Percentiles rank a stretch among this genome's conserved stretches.
Conservation (phyloP, 768 basidiomycete species). For the Lyophyllum semitale region DNA sequence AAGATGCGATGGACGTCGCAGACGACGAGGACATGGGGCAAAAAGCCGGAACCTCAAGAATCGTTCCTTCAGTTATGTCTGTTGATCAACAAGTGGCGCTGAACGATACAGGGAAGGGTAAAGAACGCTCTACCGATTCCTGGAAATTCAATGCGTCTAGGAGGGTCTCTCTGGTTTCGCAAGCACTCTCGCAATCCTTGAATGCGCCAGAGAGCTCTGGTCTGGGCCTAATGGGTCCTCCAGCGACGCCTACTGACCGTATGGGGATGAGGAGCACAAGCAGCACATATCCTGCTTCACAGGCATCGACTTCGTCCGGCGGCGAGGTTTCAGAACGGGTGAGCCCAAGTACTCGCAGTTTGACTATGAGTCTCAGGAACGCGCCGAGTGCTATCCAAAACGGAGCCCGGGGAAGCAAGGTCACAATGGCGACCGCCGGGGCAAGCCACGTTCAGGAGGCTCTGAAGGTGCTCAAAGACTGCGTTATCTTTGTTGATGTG, state of each 20-base stretch:
- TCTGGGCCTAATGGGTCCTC: constrained; percentile 45
- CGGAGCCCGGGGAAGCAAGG: constrained; percentile 19
- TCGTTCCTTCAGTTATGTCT: constrained; percentile 11
- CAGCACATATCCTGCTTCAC: constrained; percentile 30
- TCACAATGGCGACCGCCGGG: constrained; percentile 17
- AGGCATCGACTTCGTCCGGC: background rate
- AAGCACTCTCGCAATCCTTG: constrained; percentile 64
- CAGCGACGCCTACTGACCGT: constrained; percentile 43
- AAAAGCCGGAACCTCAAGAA: constrained; percentile 4
- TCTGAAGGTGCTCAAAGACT: constrained; percentile 66
- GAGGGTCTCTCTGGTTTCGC: constrained; percentile 59
- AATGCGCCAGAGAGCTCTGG: constrained; percentile 34
- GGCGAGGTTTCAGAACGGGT: constrained; percentile 1
- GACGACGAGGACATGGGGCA: constrained; percentile 10
- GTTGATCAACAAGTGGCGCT: background rate
- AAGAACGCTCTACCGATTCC: constrained; percentile 22
- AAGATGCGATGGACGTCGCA: constrained; percentile 18
- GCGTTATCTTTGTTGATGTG: constrained; percentile 86
- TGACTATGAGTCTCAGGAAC: constrained; percentile 8
- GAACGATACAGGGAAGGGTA: constrained; percentile 35
- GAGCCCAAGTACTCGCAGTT: constrained; percentile 12
- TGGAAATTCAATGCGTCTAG: constrained; percentile 45
- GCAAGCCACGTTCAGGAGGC: constrained; percentile 29
- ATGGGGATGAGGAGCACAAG: constrained; percentile 40
- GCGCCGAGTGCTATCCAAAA: constrained; percentile 14